Conservation (phyloP, 805 yeast species). For the Lachancea waltii region DNA sequence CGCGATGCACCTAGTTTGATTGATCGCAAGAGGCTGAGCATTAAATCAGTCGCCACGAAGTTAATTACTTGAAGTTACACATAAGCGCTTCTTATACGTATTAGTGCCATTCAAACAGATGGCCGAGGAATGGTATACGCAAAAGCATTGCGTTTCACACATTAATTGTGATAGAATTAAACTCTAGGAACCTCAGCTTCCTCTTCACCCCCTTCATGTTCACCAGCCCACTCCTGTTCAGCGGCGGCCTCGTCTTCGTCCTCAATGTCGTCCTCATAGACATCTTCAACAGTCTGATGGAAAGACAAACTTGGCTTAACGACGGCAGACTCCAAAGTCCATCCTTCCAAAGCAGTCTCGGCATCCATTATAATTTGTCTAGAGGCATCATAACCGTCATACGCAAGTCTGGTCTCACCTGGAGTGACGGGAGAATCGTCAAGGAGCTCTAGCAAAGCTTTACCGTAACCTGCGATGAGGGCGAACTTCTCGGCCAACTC, state of each 20-base stretch:
- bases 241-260: conserved; percentile 38
- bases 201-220: conserved; percentile 16
- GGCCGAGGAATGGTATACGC: neutral
- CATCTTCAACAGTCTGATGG: conserved; percentile 67
- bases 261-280: conserved; percentile 44
- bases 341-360: conserved; percentile 88
- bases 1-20: too few relatives aligned
- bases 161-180: too few relatives aligned
- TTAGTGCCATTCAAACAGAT: too few relatives aligned
- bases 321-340: conserved; percentile 95
- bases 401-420: conserved; percentile 97
- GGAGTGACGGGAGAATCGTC: conserved; percentile 98
- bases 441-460: conserved; percentile 88
- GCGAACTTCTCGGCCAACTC: conserved; percentile 96
- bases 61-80: conserved; percentile 2
- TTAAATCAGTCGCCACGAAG: neutral
- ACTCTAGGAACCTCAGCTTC: conserved; percentile 7
- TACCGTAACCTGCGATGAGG: conserved; percentile 97
- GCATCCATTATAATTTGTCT: conserved; percentile 97
- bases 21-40: too few relatives aligned
- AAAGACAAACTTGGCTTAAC: conserved; percentile 89
- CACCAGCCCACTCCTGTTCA: conserved; percentile 29
- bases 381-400: conserved; percentile 97
- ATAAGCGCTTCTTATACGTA: conserved; percentile 1
- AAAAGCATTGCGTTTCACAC: neutral